These are phyloP conservation scores for Cercospora brassicicola DNA, from an alignment of 2,329 filamentous ascomycete genomes.

Conservation along the genomic window DNA sequence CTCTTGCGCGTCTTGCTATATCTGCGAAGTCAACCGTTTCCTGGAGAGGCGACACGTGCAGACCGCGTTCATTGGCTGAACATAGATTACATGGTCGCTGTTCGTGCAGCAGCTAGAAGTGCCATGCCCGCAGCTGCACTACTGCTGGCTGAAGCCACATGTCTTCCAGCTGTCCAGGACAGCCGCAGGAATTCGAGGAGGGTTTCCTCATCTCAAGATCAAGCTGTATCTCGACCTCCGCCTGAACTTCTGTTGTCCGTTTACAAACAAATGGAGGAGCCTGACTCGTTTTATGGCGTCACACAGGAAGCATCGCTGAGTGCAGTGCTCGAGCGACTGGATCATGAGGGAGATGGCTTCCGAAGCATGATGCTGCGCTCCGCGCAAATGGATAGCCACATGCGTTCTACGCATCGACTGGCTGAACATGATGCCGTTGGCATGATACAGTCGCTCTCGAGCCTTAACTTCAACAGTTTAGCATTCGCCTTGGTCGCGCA, in stretches of 20 bases:
- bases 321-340: conserved; percentile 76
- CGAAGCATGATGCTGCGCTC: conserved; percentile 89
- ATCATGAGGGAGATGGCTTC: conserved; percentile 83
- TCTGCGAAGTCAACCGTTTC: conserved; percentile 75
- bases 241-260: conserved; percentile 73
- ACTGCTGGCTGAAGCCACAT: conserved; percentile 70
- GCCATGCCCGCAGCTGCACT: conserved; percentile 86
- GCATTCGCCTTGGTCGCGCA: conserved; percentile 75
- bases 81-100: conserved; percentile 69
- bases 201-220: conserved; percentile 24
- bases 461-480: conserved; percentile 79
- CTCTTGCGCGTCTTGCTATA: conserved; percentile 81
- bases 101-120: conserved; percentile 71
- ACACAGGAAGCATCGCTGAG: conserved; percentile 73
- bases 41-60: conserved; percentile 73
- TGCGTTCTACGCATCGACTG: conserved; percentile 61
- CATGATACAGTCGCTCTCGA: conserved; percentile 73
- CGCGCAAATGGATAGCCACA: conserved; percentile 83
- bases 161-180: conserved; percentile 13
- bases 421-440: conserved; percentile 64
- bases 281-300: conserved; percentile 92
- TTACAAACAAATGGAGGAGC: conserved; percentile 91
- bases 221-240: conserved; percentile 42
- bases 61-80: conserved; percentile 85
- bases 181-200: conserved; percentile 31